These are phyloP conservation scores for Tetramitus jugosus DNA, from an alignment of 208 protist species.

Conservation along the genomic window DNA sequence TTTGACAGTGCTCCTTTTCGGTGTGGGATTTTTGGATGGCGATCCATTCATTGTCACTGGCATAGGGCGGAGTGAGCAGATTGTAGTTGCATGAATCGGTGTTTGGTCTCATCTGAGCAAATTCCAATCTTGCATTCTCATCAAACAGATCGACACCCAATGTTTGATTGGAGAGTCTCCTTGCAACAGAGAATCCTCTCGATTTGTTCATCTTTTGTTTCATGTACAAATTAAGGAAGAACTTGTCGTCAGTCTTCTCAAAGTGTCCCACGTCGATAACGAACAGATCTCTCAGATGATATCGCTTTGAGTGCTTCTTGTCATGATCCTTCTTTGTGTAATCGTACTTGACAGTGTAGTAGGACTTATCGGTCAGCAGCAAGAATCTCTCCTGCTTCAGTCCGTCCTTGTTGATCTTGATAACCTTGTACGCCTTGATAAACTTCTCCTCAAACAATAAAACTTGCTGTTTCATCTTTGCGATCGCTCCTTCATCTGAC, in stretches of 20 bases:
- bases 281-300: not conserved
- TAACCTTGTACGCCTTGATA: not conserved
- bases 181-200: not conserved
- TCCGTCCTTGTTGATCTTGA: slow-evolving; percentile 6
- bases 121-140: not conserved
- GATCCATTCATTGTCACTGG: not conserved
- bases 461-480: not conserved
- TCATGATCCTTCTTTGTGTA: not conserved
- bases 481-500: not conserved
- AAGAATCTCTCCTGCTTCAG: slow-evolving; percentile 11
- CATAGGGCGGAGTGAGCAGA: too few species aligned
- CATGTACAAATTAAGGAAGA: not conserved
- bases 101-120: too few species aligned
- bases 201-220: not conserved
- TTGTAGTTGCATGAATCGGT: too few species aligned
- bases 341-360: slow-evolving; percentile 8
- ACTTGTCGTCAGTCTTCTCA: not conserved
- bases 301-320: not conserved
- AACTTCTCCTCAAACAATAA: not conserved
- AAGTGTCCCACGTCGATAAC: not conserved
- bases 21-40: not conserved
- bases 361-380: not conserved
- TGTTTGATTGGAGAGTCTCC: not conserved
- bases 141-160: not conserved
- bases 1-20: not conserved